Conservation (phyloP, 805 yeast species). For the Metschnikowia proteae region DNA sequence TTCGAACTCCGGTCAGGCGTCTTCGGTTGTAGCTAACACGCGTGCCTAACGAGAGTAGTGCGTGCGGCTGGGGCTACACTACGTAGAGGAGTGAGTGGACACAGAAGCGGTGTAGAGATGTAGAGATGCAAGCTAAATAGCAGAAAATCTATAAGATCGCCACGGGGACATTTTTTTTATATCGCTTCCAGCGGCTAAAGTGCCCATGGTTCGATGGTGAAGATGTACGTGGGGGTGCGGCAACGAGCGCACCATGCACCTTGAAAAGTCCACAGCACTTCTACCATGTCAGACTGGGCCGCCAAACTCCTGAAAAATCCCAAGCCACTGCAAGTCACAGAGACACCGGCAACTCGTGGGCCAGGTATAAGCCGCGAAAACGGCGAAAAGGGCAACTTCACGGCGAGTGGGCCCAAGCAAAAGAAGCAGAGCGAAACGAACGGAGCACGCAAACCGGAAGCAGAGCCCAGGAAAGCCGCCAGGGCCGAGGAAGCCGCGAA, state of each 20-base stretch:
- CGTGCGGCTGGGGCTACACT: too few species aligned
- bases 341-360: neutral
- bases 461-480: neutral
- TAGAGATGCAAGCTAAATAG: too few species aligned
- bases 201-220: too few species aligned
- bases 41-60: too few species aligned
- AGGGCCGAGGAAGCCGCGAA: neutral
- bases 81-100: too few species aligned
- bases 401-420: neutral
- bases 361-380: neutral
- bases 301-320: constrained; percentile 14
- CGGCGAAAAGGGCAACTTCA: neutral
- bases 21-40: too few species aligned
- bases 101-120: too few species aligned
- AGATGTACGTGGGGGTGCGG: neutral
- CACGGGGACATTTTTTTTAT: too few species aligned
- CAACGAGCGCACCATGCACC: neutral
- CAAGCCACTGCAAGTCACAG: neutral
- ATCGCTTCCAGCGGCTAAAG: too few species aligned
- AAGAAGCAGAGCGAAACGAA: neutral
- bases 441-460: neutral
- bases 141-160: too few species aligned
- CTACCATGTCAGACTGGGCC: constrained; percentile 16
- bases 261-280: neutral
- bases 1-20: too few species aligned